These are phyloP conservation scores for Sclerotinia nivalis DNA, from an alignment of 2,329 filamentous ascomycete genomes.

Conservation along the genomic window DNA sequence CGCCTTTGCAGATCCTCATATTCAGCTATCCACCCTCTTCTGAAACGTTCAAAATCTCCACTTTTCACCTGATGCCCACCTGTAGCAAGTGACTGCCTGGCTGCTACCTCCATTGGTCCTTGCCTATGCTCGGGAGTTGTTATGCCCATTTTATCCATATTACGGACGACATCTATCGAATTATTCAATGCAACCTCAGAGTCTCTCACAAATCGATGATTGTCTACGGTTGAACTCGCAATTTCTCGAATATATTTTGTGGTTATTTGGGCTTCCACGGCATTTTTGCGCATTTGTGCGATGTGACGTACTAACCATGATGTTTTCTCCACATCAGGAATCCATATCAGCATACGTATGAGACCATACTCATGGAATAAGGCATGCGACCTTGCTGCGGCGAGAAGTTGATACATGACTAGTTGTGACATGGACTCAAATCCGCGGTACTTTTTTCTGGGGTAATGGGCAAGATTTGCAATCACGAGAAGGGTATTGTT, in stretches of 20 bases:
- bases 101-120: conserved; percentile 38
- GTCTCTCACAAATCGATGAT: conserved; percentile 44
- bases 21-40: conserved; percentile 8
- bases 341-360: conserved; percentile 77
- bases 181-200: conserved; percentile 52
- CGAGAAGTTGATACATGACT: conserved; percentile 62
- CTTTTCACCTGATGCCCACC: background rate
- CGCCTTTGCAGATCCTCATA: background rate
- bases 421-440: conserved; percentile 60
- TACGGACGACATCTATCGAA: conserved; percentile 43
- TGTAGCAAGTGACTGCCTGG: conserved; percentile 30
- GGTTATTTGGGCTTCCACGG: conserved; percentile 61
- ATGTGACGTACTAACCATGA: conserved; percentile 61
- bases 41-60: conserved; percentile 9
- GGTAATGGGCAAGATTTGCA: conserved; percentile 62
- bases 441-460: conserved; percentile 50
- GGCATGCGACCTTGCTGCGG: conserved; percentile 55
- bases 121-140: conserved; percentile 50
- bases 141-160: conserved; percentile 51
- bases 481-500: conserved; percentile 76
- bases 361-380: conserved; percentile 75
- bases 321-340: conserved; percentile 60
- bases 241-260: conserved; percentile 62
- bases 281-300: conserved; percentile 54
- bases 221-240: conserved; percentile 43